Percentiles rank a stretch among this genome's conserved stretches.
These are phyloP conservation scores for Phlebiopsis flavidoalba DNA, from an alignment of 768 basidiomycete genomes.

Conservation along the genomic window DNA sequence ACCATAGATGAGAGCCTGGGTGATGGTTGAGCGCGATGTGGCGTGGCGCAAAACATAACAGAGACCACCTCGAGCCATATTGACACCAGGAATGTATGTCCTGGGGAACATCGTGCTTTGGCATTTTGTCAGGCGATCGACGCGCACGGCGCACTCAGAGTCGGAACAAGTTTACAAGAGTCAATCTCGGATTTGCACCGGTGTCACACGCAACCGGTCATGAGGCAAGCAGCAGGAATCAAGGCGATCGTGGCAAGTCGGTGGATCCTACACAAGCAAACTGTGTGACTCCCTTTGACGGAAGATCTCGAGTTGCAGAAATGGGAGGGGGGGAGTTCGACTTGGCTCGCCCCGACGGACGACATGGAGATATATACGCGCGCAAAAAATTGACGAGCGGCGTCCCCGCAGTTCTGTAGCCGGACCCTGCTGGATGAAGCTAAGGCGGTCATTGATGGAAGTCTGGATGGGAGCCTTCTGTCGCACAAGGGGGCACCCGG, in stretches of 20 bases:
- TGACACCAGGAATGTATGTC: constrained; percentile 16
- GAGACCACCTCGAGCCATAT: constrained; percentile 16
- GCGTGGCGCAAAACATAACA: too few relatives aligned
- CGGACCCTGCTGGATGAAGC: not conserved
- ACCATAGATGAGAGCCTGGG: constrained; percentile 15
- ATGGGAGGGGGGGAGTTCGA: not conserved
- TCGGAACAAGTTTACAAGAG: not conserved
- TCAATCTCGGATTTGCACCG: not conserved
- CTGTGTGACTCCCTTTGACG: not conserved
- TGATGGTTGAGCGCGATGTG: not conserved
- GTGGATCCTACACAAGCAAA: not conserved
- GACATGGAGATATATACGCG: not conserved
- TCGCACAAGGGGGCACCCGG: not conserved
- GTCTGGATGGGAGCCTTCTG: not conserved
- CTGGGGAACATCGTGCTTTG: constrained; percentile 12
- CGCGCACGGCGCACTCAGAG: not conserved
- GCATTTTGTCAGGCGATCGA: not conserved
- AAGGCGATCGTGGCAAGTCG: not conserved
- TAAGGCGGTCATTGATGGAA: not conserved
- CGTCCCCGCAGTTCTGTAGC: not conserved
- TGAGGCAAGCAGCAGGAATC: not conserved
- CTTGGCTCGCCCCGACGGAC: not conserved
- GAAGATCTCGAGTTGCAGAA: not conserved
- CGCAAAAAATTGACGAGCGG: not conserved
- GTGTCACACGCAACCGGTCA: constrained; percentile 1